A percentile compares a stretch with the other conserved stretches of the same genome.
Conservation (phyloP, 805 yeast species). For the Saccharomyces eubayanus region DNA sequence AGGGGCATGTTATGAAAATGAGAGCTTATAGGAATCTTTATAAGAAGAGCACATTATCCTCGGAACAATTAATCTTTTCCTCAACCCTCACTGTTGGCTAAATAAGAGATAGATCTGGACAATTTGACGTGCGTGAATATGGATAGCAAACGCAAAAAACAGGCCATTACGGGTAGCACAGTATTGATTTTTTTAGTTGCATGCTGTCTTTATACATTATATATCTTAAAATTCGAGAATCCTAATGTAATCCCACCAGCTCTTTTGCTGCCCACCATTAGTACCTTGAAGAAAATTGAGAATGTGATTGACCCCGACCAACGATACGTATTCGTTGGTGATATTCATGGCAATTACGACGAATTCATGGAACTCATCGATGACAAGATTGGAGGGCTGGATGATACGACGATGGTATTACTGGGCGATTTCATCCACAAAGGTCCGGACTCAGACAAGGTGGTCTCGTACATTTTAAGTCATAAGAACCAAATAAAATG, state of each 20-base stretch:
- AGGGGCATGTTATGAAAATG: neutral
- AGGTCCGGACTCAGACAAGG: constrained; percentile 68
- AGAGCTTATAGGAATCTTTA: neutral
- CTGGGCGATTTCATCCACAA: constrained; percentile 83
- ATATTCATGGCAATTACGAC: constrained; percentile 71
- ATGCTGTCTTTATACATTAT: neutral
- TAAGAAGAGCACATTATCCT: neutral
- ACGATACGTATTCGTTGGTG: constrained; percentile 70
- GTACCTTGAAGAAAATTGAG: constrained; percentile 1
- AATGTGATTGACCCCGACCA: neutral
- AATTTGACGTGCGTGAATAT: neutral
- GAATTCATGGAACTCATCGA: constrained; percentile 47
- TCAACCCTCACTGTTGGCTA: neutral
- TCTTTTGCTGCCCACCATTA: constrained; percentile 1
- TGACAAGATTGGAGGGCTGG: constrained; percentile 37
- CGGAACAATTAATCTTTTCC: neutral
- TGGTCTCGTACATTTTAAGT: constrained; percentile 55
- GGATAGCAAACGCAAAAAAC: neutral
- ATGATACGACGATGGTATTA: constrained; percentile 41
- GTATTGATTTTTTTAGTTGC: neutral
- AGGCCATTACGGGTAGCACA: neutral
- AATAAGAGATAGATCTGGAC: neutral
- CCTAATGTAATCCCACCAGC: neutral
- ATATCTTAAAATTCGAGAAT: neutral
- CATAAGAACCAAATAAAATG: constrained; percentile 48